These are phyloP conservation scores for Alternaria sp. DNA, from an alignment of 2,329 filamentous ascomycete genomes.

Conservation along the genomic window DNA sequence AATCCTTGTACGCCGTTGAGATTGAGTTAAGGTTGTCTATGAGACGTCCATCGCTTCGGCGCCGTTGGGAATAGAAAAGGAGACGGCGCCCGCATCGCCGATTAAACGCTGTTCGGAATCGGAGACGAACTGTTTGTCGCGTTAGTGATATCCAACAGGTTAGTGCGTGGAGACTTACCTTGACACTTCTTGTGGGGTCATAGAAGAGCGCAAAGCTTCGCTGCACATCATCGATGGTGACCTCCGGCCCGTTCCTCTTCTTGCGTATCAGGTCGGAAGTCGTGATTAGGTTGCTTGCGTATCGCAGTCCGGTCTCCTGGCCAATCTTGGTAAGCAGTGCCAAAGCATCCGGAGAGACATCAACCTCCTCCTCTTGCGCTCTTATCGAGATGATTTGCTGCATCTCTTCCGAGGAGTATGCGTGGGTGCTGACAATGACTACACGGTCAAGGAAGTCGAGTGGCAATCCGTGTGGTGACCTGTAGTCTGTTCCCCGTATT, in stretches of 20 bases:
- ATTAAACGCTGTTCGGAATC: conserved; percentile 95
- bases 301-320: conserved; percentile 87
- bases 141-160: conserved; percentile 24
- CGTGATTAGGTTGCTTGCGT: conserved; percentile 97
- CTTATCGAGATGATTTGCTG: conserved; percentile 91
- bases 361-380: conserved; percentile 94
- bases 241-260: conserved; percentile 85
- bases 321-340: conserved; percentile 96
- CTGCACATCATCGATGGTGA: conserved; percentile 87
- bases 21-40: conserved; percentile 41
- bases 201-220: conserved; percentile 94
- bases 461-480: conserved; percentile 89
- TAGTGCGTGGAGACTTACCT: conserved; percentile 50
- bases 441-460: conserved; percentile 96
- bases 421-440: conserved; percentile 92
- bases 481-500: conserved; percentile 93
- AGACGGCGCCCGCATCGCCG: conserved; percentile 82
- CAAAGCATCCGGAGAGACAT: conserved; percentile 86
- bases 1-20: conserved; percentile 31
- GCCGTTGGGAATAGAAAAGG: conserved; percentile 66
- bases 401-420: conserved; percentile 84
- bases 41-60: conserved; percentile 74
- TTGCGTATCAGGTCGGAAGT: conserved; percentile 87
- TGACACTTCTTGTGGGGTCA: conserved; percentile 85
- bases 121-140: conserved; percentile 69